These are phyloP conservation scores for Isabelozyma heimii DNA, from an alignment of 805 yeast genomes.

Conservation along the genomic window DNA sequence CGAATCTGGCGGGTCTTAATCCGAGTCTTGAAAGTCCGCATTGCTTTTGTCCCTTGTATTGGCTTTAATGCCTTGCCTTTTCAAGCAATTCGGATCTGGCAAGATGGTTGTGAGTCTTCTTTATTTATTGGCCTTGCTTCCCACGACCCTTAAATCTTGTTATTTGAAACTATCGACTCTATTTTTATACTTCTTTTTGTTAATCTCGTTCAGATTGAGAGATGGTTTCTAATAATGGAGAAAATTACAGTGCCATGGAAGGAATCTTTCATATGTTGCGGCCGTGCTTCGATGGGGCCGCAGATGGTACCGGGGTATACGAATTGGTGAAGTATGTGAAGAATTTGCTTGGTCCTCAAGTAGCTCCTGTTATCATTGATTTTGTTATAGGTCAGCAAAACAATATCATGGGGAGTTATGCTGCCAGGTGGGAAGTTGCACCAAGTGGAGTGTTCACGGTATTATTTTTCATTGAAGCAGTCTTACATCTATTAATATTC, in stretches of 20 bases:
- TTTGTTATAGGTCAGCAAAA: conserved; percentile 41
- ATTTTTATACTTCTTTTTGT: neutral
- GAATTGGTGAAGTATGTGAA: conserved; percentile 19
- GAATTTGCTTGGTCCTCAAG: conserved; percentile 24
- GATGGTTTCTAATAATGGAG: neutral
- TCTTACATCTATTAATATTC: conserved; percentile 49
- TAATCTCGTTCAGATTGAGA: neutral
- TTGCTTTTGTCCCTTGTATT: too few species aligned
- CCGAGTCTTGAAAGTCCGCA: too few species aligned
- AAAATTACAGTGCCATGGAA: conserved; percentile 15
- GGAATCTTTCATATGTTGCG: conserved; percentile 22
- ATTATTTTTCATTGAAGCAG: conserved; percentile 44
- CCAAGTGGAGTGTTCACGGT: conserved; percentile 58
- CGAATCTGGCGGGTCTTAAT: too few species aligned
- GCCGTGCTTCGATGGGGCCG: conserved; percentile 20
- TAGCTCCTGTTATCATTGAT: conserved; percentile 39
- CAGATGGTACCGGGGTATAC: conserved; percentile 25
- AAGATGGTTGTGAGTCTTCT: neutral
- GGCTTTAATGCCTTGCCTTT: neutral
- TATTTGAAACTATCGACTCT: neutral
- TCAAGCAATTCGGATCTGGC: neutral
- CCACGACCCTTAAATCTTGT: neutral
- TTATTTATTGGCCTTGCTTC: neutral
- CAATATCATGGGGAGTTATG: conserved; percentile 64
- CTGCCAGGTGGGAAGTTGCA: conserved; percentile 49